Conservation (phyloP, 108 stramenopile genomes). For the Nitzschia sp. region DNA sequence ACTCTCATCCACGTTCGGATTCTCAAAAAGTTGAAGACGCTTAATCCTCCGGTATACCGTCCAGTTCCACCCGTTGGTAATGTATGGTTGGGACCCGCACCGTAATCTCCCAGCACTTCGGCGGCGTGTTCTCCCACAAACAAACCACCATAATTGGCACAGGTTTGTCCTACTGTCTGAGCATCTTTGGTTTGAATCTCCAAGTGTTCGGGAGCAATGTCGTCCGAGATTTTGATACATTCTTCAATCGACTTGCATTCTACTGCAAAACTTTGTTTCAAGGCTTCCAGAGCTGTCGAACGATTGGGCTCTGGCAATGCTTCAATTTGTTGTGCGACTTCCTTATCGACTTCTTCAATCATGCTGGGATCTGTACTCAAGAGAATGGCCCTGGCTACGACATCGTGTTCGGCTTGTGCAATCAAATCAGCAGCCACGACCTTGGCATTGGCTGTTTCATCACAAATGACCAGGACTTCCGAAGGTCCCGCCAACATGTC, state of each 20-base stretch:
- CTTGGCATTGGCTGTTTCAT: constrained; percentile 85
- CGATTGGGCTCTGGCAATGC: constrained; percentile 87
- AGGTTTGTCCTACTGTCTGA: constrained; percentile 64
- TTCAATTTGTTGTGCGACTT: constrained; percentile 67
- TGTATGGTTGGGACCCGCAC: constrained; percentile 99
- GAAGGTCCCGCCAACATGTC: constrained; percentile 99
- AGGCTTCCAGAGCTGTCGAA: constrained; percentile 81
- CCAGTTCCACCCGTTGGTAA: constrained; percentile 98
- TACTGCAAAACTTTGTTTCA: constrained; percentile 84
- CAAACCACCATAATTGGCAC: constrained; percentile 93
- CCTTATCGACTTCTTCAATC: constrained; percentile 75
- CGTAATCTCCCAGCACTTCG: constrained; percentile 99
- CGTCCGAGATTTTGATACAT: constrained; percentile 83
- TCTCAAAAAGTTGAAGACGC: constrained; percentile 96
- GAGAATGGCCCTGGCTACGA: constrained; percentile 95
- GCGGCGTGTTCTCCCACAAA: constrained; percentile 95
- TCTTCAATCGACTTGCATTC: constrained; percentile 80
- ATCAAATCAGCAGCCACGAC: constrained; percentile 98
- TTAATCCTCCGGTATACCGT: constrained; percentile 96
- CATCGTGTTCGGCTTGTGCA: constrained; percentile 99
- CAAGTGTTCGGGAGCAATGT: constrained; percentile 97
- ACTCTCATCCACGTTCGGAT: constrained; percentile 96
- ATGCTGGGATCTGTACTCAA: constrained; percentile 59
- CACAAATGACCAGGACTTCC: constrained; percentile 97
- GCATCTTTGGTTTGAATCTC: constrained; percentile 93